A percentile compares a stretch with the other conserved stretches of the same genome.
These are phyloP conservation scores for Leccinellum albellum DNA, from an alignment of 768 basidiomycete genomes.

Conservation along the genomic window DNA sequence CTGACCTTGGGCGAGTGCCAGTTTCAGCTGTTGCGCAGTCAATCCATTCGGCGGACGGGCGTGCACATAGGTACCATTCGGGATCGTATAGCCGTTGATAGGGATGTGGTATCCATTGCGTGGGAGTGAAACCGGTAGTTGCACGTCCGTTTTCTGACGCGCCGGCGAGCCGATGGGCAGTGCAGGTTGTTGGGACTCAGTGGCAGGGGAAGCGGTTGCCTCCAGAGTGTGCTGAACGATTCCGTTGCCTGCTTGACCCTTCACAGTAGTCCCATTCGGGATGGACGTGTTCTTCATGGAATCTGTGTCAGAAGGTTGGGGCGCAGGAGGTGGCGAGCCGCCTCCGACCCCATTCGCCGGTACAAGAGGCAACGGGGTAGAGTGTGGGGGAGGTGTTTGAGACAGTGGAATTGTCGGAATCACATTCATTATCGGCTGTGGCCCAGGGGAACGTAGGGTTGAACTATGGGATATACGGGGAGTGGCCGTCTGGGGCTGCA, in stretches of 20 bases:
- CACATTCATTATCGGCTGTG: slow-evolving; percentile 34
- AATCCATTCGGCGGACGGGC: slow-evolving; percentile 39
- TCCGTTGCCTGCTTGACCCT: slow-evolving; percentile 31
- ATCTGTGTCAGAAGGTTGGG: slow-evolving; percentile 44
- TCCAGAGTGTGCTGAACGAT: slow-evolving; percentile 23
- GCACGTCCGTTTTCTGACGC: slow-evolving; percentile 48
- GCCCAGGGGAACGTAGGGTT: slow-evolving; percentile 30
- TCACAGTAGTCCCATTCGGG: slow-evolving; percentile 19
- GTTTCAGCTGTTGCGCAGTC: slow-evolving; percentile 56
- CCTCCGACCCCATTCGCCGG: slow-evolving; percentile 35
- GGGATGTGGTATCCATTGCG: slow-evolving; percentile 49
- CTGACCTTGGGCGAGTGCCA: slow-evolving; percentile 45
- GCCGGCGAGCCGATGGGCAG: slow-evolving; percentile 34
- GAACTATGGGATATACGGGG: slow-evolving; percentile 56
- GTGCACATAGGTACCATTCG: slow-evolving; percentile 34
- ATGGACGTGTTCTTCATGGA: slow-evolving; percentile 15
- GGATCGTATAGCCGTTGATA: slow-evolving; percentile 37
- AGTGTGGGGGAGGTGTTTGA: slow-evolving; percentile 34
- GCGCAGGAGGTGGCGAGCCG: slow-evolving; percentile 32
- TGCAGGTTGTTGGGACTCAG: slow-evolving; percentile 23
- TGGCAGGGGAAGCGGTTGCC: slow-evolving; percentile 1
- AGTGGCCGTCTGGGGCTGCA: slow-evolving; percentile 47
- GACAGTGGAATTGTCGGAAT: slow-evolving; percentile 29
- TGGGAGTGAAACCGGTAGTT: slow-evolving; percentile 38
- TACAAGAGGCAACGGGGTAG: slow-evolving; percentile 20